phyloP scores from a whole-genome alignment of 2,329 filamentous ascomycete genomes.

The Fusarium sublunatum region DNA sequence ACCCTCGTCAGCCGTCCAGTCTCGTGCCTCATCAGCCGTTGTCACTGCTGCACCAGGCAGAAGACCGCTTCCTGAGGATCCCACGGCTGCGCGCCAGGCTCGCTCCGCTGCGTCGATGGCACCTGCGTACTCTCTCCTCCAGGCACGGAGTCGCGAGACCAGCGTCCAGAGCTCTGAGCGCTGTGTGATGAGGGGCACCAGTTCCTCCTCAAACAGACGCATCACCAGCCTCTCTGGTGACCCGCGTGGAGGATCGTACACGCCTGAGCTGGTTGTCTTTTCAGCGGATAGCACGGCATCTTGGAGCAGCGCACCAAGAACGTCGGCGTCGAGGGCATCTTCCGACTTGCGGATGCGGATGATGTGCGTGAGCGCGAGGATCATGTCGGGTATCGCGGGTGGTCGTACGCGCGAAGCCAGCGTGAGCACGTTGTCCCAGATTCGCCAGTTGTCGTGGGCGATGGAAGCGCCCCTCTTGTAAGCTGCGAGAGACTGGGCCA shows the following conservation, averaged over 20 bases:
- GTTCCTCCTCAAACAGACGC: constrained; percentile 76
- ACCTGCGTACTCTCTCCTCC: constrained; percentile 74
- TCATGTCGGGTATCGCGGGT: constrained; percentile 78
- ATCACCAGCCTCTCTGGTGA: constrained; percentile 72
- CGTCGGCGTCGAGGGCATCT: constrained; percentile 77
- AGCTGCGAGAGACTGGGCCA: constrained; percentile 81
- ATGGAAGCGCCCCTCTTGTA: constrained; percentile 88
- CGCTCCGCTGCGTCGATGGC: constrained; percentile 89
- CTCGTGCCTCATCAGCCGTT: constrained; percentile 36
- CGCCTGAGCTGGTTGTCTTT: constrained; percentile 45
- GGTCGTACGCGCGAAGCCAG: constrained; percentile 83
- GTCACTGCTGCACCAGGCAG: constrained; percentile 57
- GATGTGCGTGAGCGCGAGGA: constrained; percentile 79
- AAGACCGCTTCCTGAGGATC: constrained; percentile 60
- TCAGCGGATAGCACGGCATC: constrained; percentile 69
- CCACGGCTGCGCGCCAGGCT: constrained; percentile 80
- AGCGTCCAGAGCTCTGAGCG: constrained; percentile 82
- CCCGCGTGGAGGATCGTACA: constrained; percentile 62
- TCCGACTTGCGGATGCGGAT: constrained; percentile 83
- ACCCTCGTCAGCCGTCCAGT: constrained; percentile 64
- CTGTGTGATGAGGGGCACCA: constrained; percentile 86
- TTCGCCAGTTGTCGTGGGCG: constrained; percentile 87
- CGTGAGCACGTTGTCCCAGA: constrained; percentile 97
- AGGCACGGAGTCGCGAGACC: constrained; percentile 77
- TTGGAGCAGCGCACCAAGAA: constrained; percentile 77